phyloP scores from a whole-genome alignment of 257 asterid genomes.

The Solanum megistacrolobum region DNA sequence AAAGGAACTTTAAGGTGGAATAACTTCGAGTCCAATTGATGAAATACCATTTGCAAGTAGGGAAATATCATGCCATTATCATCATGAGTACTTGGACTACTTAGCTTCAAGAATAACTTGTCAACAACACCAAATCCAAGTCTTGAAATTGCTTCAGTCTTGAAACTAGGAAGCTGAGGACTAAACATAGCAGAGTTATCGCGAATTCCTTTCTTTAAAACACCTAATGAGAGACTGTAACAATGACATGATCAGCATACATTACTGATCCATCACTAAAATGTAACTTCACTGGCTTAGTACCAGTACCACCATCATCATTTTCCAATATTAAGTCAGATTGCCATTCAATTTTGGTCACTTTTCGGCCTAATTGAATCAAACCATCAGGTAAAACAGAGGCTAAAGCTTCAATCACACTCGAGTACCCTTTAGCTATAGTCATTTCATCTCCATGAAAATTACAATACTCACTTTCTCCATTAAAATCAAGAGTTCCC shows the following conservation, averaged over 20 bases:
- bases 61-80: conserved; percentile 24
- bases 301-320: background rate
- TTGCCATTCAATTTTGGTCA: conserved; percentile 54
- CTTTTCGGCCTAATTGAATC: conserved; percentile 48
- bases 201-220: conserved; percentile 24
- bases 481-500: conserved; percentile 42
- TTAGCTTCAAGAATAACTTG: conserved; percentile 56
- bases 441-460: conserved; percentile 74
- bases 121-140: conserved; percentile 80
- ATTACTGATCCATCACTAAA: conserved; percentile 50
- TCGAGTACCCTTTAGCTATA: conserved; percentile 7
- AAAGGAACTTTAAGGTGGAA: conserved; percentile 41
- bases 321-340: background rate
- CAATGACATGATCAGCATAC: conserved; percentile 63
- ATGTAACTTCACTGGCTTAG: conserved; percentile 52
- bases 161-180: conserved; percentile 63
- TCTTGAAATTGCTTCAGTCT: conserved; percentile 49
- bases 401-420: conserved; percentile 45
- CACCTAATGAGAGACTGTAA: conserved; percentile 87
- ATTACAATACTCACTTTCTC: conserved; percentile 62
- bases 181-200: conserved; percentile 15
- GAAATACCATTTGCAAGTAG: conserved; percentile 56
- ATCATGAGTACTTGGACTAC: background rate
- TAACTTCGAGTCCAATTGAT: conserved; percentile 22
- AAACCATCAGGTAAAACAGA: conserved; percentile 60